Percentiles rank a stretch among this genome's conserved stretches.
Conservation (phyloP, 306 rosid species). For the Oemleria cerasiformis region DNA sequence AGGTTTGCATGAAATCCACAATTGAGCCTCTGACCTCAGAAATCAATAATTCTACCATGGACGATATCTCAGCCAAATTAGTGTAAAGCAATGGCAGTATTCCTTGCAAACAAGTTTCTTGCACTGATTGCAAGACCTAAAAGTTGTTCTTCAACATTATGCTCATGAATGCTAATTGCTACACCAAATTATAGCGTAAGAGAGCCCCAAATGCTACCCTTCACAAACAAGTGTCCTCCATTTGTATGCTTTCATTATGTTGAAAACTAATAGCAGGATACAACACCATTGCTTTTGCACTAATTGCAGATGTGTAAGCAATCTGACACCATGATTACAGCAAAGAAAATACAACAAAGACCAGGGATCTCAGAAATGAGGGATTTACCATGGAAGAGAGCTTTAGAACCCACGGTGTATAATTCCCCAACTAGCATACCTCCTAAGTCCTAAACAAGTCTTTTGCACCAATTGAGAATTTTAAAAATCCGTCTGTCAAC, state of each 20-base stretch:
- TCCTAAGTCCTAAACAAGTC: constrained; percentile 52
- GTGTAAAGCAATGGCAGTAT: not conserved
- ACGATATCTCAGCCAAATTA: not conserved
- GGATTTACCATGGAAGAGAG: not conserved
- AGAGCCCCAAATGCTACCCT: not conserved
- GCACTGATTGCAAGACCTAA: not conserved
- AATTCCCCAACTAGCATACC: constrained; percentile 14
- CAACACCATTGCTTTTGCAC: constrained; percentile 9
- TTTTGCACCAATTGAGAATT: constrained; percentile 82
- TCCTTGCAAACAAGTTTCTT: constrained; percentile 1
- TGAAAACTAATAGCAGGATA: constrained; percentile 12
- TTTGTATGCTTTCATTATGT: constrained; percentile 20
- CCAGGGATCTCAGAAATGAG: constrained; percentile 8
- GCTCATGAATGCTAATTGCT: not conserved
- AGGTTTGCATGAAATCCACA: not conserved
- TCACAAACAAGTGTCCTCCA: not conserved
- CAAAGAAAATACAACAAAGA: not conserved
- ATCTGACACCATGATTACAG: constrained; percentile 9
- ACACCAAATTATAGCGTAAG: not conserved
- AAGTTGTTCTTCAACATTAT: not conserved
- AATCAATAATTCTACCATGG: not conserved
- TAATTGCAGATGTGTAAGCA: not conserved
- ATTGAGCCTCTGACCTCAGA: not conserved
- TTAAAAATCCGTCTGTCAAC: constrained; percentile 46
- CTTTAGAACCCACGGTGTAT: constrained; percentile 10